phyloP scores from a whole-genome alignment of 345 rosid species.

The Carallia pectinifolia region DNA sequence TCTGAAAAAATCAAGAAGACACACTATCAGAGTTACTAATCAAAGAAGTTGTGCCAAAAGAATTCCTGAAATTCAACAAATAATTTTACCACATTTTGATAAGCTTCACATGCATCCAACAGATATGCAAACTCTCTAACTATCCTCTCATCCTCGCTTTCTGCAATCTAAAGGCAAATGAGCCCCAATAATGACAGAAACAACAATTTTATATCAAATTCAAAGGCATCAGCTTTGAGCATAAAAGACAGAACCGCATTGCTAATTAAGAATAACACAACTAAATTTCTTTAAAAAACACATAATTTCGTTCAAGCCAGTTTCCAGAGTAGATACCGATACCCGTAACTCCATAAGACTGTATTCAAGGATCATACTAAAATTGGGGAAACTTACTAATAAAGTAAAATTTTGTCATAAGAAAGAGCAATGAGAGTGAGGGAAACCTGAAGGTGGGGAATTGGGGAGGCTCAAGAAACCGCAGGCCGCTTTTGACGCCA shows the following conservation, averaged over 20 bases:
- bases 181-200: slow-evolving; percentile 29
- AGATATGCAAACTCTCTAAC: slow-evolving; percentile 71
- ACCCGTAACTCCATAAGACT: too few species aligned
- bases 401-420: background rate
- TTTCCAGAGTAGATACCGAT: too few species aligned
- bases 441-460: slow-evolving; percentile 4
- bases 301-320: too few species aligned
- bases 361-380: background rate
- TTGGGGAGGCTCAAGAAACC: too few species aligned
- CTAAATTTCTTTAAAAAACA: too few species aligned
- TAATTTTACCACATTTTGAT: slow-evolving; percentile 39
- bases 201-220: background rate
- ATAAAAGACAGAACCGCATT: too few species aligned
- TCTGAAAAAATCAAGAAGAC: slow-evolving; percentile 31
- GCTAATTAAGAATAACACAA: too few species aligned
- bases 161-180: slow-evolving; percentile 56
- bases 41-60: background rate
- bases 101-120: slow-evolving; percentile 60
- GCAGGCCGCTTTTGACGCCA: slow-evolving; percentile 59
- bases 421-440: slow-evolving; percentile 1
- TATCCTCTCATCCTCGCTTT: slow-evolving; percentile 69
- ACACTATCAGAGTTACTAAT: slow-evolving; percentile 8
- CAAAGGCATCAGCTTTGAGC: background rate
- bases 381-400: background rate
- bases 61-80: background rate